Evolutionary conservation across 352 stramenopile genomes (phyloP), one percentile per base, ranked within the genome.

Genomic region (Sclerospora graminicola): DNA sequence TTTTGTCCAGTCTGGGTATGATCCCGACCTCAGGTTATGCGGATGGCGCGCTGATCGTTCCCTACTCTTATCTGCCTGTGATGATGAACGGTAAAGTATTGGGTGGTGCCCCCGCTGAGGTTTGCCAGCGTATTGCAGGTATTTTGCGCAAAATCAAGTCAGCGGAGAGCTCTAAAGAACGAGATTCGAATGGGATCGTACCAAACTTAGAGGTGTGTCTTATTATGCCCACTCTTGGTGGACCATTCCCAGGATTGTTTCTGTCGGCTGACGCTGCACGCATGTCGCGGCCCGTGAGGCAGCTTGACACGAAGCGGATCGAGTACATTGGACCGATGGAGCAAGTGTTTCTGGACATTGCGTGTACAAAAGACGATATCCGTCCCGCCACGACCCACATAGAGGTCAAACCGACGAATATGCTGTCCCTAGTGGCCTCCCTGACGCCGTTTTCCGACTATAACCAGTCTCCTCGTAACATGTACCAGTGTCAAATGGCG

Each of bases 401-500:
- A 63, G 97, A 99, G 66, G 84, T 99, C 37, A 94, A 97, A 68
- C 94, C 97, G 4, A 98, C 89, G n/a, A 98, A 98, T 63, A 99
- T 99, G 96, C 72, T 99, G 21, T 98, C 90, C 63, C 72, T 99
- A 19, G 96, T 99, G 39, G 96, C 97, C 9, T 98, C 93, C 51
- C 64, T 99, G 41, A 99, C 96, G 23, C 97, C 97, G 8, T 99
- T 99, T 66, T 97, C 85, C 1, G 97, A 99, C 71, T 98, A 99
- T 71, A 99, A 99, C 70, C 97, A 99, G 76, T 97, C 82, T 19
- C 97, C 97, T 28, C 77, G 97, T 64, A 99, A 99, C 71, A 99
- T 99, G 96, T 99, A 98, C 65, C 96, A 99, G 82, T 99, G 97
- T 57, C 96, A 99, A 72, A 99, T 99, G 97, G 97, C 95, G 28